A percentile compares a stretch with the other conserved stretches of the same genome.
Conservation (phyloP, 129 eudicot genomes). For the Pseudognaphalium luteoalbum region DNA sequence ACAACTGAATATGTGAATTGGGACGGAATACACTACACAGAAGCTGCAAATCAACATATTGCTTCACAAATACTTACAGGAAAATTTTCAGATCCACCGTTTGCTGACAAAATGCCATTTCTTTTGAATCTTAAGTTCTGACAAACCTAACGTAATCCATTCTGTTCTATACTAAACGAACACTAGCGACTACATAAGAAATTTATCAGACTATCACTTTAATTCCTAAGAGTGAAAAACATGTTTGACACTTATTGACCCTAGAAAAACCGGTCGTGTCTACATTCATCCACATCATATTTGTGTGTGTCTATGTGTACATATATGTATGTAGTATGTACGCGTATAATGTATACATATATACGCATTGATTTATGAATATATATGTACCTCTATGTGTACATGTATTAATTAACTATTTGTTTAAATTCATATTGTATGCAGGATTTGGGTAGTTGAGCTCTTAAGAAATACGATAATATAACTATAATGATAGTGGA, state of each 20-base stretch:
- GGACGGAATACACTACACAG: constrained; percentile 97
- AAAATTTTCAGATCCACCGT: constrained; percentile 83
- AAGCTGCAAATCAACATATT: constrained; percentile 85
- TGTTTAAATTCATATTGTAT: not conserved
- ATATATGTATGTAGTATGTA: too few relatives aligned
- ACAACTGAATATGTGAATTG: constrained; percentile 73
- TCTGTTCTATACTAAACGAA: constrained; percentile 4
- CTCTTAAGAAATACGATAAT: not conserved
- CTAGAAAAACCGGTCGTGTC: not conserved
- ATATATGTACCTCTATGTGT: too few relatives aligned
- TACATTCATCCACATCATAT: too few relatives aligned
- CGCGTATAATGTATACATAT: too few relatives aligned
- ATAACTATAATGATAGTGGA: not conserved
- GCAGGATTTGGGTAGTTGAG: not conserved
- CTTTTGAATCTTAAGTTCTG: constrained; percentile 74
- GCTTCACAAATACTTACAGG: constrained; percentile 95
- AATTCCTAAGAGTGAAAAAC: not conserved
- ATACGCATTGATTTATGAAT: too few relatives aligned
- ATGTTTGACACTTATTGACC: not conserved
- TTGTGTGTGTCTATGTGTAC: not conserved
- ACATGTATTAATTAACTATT: too few relatives aligned
- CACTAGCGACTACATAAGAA: constrained; percentile 1
- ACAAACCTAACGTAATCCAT: constrained; percentile 1
- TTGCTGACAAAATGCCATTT: constrained; percentile 77
- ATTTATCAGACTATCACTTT: not conserved